Percentiles rank a stretch among this genome's conserved stretches.
phyloP scores from a whole-genome alignment of 2,329 filamentous ascomycete species.

The Cercospora nicotianae region DNA sequence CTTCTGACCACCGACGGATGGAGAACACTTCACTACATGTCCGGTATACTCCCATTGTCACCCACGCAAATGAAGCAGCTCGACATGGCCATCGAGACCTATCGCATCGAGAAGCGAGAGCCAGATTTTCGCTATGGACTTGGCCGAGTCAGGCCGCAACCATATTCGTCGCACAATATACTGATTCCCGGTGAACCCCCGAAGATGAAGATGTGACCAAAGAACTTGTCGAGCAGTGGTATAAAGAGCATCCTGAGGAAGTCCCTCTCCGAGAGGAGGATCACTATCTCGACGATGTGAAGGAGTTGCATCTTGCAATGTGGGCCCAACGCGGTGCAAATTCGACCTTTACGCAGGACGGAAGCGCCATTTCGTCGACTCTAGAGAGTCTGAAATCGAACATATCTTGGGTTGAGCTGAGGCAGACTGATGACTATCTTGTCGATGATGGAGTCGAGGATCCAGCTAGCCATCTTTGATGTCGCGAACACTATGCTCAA shows the following conservation, averaged over 20 bases:
- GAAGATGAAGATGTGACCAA: background rate
- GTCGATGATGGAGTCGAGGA: constrained; percentile 9
- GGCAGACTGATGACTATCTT: constrained; percentile 6
- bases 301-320: background rate
- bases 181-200: background rate
- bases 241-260: constrained; percentile 3
- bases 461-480: background rate
- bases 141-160: constrained; percentile 5
- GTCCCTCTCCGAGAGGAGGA: background rate
- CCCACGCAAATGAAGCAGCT: background rate
- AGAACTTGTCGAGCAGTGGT: background rate
- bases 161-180: background rate
- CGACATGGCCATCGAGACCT: background rate
- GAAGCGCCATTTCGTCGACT: background rate
- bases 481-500: background rate
- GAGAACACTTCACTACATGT: constrained; percentile 3
- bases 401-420: background rate
- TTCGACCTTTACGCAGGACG: constrained; percentile 5
- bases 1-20: constrained; percentile 3
- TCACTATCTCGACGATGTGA: constrained; percentile 4
- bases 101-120: constrained; percentile 1
- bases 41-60: constrained; percentile 3
- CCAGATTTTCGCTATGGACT: constrained; percentile 7
- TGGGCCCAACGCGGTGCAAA: constrained; percentile 5
- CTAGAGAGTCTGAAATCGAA: constrained; percentile 3